A percentile compares a stretch with the other conserved stretches of the same genome.
These are phyloP conservation scores for Pinus taeda DNA, from an alignment of 75 land plant species.

Conservation along the genomic window DNA sequence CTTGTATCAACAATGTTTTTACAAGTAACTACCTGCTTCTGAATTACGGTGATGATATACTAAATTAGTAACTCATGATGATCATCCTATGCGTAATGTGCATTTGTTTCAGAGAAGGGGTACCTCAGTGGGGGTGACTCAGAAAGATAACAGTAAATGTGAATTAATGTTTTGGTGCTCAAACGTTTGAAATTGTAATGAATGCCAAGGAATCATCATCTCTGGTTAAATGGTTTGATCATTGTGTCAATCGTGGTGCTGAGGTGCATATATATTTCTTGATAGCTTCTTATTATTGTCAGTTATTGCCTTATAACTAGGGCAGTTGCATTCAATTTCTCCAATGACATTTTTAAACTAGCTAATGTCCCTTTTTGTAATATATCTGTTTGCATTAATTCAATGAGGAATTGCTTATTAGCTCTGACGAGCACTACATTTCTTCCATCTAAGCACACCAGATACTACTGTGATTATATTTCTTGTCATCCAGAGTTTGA, in stretches of 20 bases:
- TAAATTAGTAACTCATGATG: not conserved
- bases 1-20: not conserved
- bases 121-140: not conserved
- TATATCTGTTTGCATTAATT: not conserved
- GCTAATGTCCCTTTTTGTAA: not conserved
- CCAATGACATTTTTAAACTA: not conserved
- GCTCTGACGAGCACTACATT: not conserved
- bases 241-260: not conserved
- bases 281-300: too few species aligned
- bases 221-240: not conserved
- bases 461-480: not conserved
- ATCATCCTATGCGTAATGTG: not conserved
- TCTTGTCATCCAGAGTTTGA: constrained; percentile 15
- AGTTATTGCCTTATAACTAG: not conserved
- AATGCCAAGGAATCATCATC: not conserved
- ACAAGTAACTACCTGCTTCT: not conserved
- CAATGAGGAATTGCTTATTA: not conserved
- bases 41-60: not conserved
- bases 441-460: not conserved
- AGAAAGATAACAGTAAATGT: not conserved
- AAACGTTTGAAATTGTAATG: not conserved
- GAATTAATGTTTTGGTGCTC: not conserved
- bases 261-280: too few species aligned
- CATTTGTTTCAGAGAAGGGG: not conserved
- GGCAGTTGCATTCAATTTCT: not conserved